Conservation (phyloP, 2,329 filamentous ascomycete species). For the Tolypocladium album region DNA sequence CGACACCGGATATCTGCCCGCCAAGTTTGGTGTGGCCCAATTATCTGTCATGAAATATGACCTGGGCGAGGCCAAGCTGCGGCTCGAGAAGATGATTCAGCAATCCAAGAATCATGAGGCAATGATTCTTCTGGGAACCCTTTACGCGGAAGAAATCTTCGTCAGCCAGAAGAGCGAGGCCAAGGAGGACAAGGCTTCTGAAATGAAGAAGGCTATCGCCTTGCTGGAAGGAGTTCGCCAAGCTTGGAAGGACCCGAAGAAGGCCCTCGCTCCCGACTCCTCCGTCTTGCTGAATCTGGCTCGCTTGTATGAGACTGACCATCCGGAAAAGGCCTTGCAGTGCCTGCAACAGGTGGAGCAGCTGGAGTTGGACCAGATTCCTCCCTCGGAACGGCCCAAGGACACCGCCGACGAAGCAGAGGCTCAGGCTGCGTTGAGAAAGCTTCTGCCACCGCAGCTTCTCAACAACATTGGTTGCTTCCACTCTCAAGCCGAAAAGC, state of each 20-base stretch:
- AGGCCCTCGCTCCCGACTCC: conserved; percentile 68
- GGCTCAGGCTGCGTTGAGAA: conserved; percentile 53
- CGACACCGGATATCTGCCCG: conserved; percentile 85
- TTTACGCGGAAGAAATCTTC: conserved; percentile 94
- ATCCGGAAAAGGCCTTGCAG: conserved; percentile 82
- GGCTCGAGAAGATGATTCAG: conserved; percentile 88
- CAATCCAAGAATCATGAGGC: conserved; percentile 75
- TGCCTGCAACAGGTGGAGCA: conserved; percentile 89
- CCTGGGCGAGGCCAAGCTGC: conserved; percentile 82
- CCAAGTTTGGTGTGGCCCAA: conserved; percentile 90
- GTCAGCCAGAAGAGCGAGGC: conserved; percentile 57
- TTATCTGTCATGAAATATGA: conserved; percentile 77
- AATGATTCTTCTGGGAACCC: conserved; percentile 80
- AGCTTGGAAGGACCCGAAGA: conserved; percentile 90
- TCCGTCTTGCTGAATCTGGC: conserved; percentile 87
- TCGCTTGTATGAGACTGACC: conserved; percentile 75
- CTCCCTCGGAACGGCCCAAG: conserved; percentile 55
- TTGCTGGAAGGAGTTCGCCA: conserved; percentile 76
- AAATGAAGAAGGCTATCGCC: conserved; percentile 76
- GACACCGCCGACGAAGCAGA: conserved; percentile 45
- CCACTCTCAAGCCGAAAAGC: conserved; percentile 78
- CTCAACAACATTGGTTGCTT: conserved; percentile 98
- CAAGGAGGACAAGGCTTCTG: conserved; percentile 78
- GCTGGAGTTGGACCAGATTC: conserved; percentile 71
- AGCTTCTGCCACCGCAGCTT: conserved; percentile 75